Evolutionary conservation across 2,329 filamentous ascomycete species (phyloP).

Genomic region (Penicillium sp.): DNA sequence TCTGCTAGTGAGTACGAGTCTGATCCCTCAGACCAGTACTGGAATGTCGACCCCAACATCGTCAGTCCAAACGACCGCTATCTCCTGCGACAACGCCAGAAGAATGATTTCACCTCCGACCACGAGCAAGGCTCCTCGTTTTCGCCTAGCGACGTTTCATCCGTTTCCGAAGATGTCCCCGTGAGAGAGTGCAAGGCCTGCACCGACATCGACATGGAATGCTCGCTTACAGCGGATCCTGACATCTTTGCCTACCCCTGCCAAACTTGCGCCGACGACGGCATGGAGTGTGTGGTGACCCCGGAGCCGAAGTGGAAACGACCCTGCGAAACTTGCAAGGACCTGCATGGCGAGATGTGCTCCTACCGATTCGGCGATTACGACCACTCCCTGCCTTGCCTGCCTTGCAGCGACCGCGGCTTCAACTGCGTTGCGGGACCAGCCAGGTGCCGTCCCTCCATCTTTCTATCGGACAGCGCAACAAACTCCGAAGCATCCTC

Average conservation of each 20-base stretch:
- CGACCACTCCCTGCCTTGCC: slow-evolving; percentile 32
- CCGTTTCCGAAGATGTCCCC: slow-evolving; percentile 21
- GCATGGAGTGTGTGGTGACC: slow-evolving; percentile 39
- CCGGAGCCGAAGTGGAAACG: slow-evolving; percentile 34
- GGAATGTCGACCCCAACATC: no score
- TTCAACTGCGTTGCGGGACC: slow-evolving; percentile 43
- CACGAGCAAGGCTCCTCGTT: slow-evolving; percentile 4
- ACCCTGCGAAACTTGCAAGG: slow-evolving; percentile 37
- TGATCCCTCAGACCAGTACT: no score
- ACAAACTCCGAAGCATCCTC: not conserved
- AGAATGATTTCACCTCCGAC: not conserved
- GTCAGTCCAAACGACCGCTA: no score
- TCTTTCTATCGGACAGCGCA: not conserved
- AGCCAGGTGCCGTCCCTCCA: slow-evolving; percentile 8
- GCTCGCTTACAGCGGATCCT: slow-evolving; percentile 33
- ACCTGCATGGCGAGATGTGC: slow-evolving; percentile 27
- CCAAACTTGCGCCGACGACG: slow-evolving; percentile 31
- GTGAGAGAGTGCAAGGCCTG: slow-evolving; percentile 40
- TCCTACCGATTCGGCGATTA: slow-evolving; percentile 34
- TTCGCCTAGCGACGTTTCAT: not conserved
- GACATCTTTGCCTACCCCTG: slow-evolving; percentile 41
- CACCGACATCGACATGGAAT: slow-evolving; percentile 27
- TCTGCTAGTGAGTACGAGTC: no score
- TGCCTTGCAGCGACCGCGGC: slow-evolving; percentile 29
- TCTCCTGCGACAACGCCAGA: no score